Percentiles rank a stretch among this genome's conserved stretches.
Evolutionary conservation across 192 early-diverging fungal genomes (phyloP).

Genomic region (Backusella luteola): DNA sequence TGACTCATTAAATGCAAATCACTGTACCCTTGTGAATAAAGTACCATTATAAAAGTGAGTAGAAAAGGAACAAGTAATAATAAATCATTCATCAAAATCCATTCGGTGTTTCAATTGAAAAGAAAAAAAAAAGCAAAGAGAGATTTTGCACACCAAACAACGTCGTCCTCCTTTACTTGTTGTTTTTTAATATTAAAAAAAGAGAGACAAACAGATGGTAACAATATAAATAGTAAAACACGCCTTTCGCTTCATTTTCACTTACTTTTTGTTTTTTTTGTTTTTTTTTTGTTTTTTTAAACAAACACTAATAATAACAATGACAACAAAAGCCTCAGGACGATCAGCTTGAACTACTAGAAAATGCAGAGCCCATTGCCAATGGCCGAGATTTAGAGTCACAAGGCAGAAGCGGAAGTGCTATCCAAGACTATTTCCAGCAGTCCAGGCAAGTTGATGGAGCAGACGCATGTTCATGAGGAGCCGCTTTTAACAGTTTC

Average conservation of each 20-base stretch:
- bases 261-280: not conserved
- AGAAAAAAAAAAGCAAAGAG: not conserved
- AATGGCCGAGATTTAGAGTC: conserved; percentile 6
- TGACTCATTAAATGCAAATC: too few species aligned
- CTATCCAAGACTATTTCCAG: conserved; percentile 35
- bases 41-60: too few species aligned
- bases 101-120: not conserved
- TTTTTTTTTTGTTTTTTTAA: not conserved
- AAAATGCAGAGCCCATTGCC: not conserved
- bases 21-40: too few species aligned
- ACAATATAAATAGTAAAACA: not conserved
- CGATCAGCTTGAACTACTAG: conserved; percentile 4
- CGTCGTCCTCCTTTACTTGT: not conserved
- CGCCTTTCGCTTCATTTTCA: not conserved
- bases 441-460: conserved; percentile 30
- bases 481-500: not conserved
- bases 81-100: not conserved
- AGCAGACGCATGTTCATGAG: too few species aligned
- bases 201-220: not conserved
- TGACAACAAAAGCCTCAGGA: conserved; percentile 3
- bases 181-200: not conserved
- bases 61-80: too few species aligned
- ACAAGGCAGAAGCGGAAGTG: conserved; percentile 5
- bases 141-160: not conserved
- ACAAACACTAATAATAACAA: not conserved